Evolutionary conservation across 768 basidiomycete genomes (phyloP).

Genomic region (Ramaria sp.): DNA sequence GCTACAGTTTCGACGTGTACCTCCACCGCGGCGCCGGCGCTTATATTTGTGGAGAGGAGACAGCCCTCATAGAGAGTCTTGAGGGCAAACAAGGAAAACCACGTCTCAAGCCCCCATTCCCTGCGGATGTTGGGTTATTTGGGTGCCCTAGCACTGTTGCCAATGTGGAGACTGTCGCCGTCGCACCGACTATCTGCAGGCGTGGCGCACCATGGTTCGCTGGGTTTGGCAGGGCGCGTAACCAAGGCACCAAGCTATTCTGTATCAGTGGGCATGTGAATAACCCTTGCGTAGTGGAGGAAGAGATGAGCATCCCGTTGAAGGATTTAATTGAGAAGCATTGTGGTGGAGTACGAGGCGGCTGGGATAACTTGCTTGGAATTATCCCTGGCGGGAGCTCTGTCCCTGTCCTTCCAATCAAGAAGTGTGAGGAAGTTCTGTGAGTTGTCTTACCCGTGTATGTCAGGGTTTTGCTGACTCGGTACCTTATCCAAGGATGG

Average conservation of each 20-base stretch:
- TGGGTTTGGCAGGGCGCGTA: slow-evolving; percentile 80
- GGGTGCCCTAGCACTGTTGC: slow-evolving; percentile 97
- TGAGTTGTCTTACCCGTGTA: slow-evolving; percentile 30
- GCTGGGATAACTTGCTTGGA: slow-evolving; percentile 96
- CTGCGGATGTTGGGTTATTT: slow-evolving; percentile 95
- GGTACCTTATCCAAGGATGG: slow-evolving; percentile 70
- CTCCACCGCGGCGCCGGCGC: slow-evolving; percentile 97
- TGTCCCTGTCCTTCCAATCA: slow-evolving; percentile 82
- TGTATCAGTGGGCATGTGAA: slow-evolving; percentile 97
- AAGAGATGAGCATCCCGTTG: slow-evolving; percentile 97
- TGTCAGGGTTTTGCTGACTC: neutral
- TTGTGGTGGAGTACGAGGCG: slow-evolving; percentile 88
- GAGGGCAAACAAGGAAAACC: slow-evolving; percentile 99
- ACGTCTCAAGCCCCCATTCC: slow-evolving; percentile 95
- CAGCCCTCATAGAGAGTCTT: slow-evolving; percentile 90
- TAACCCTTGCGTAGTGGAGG: slow-evolving; percentile 95
- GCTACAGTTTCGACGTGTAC: slow-evolving; percentile 95
- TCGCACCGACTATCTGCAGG: slow-evolving; percentile 92
- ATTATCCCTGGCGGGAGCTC: slow-evolving; percentile 93
- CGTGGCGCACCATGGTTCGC: slow-evolving; percentile 89
- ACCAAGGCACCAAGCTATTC: slow-evolving; percentile 94
- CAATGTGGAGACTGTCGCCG: slow-evolving; percentile 97
- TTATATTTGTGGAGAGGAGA: slow-evolving; percentile 98
- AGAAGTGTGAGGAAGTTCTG: slow-evolving; percentile 80
- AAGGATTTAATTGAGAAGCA: slow-evolving; percentile 94